phyloP scores from a whole-genome alignment of 2,329 filamentous ascomycete genomes.

The Teratosphaeria pseudoeucalypti region DNA sequence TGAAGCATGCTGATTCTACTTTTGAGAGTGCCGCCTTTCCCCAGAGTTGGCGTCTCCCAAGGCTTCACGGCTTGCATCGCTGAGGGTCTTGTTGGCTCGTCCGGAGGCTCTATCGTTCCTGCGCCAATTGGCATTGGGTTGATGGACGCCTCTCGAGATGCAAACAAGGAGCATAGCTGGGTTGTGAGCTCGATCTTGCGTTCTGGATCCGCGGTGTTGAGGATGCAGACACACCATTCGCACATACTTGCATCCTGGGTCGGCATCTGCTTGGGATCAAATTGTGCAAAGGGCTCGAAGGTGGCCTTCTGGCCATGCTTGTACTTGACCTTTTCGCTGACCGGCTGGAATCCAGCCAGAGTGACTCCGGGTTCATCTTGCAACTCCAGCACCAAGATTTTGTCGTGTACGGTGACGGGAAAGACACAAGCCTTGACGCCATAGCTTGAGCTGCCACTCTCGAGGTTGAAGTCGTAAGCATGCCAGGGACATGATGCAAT shows the following conservation, averaged over 20 bases:
- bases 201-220: conserved; percentile 8
- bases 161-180: conserved; percentile 6
- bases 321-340: conserved; percentile 9
- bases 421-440: conserved; percentile 8
- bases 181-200: conserved; percentile 8
- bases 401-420: background rate
- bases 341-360: conserved; percentile 1
- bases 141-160: conserved; percentile 4
- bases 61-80: conserved; percentile 2
- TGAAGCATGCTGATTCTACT: conserved; percentile 7
- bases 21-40: conserved; percentile 7
- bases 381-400: background rate
- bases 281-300: background rate
- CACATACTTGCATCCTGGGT: conserved; percentile 6
- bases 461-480: conserved; percentile 8
- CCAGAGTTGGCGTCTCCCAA: conserved; percentile 5
- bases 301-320: conserved; percentile 4
- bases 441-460: conserved; percentile 7
- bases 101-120: conserved; percentile 3
- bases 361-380: background rate
- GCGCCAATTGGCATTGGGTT: conserved; percentile 8
- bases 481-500: conserved; percentile 10
- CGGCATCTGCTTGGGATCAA: background rate
- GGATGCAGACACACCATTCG: conserved; percentile 9
- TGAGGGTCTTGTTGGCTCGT: conserved; percentile 4